These are phyloP conservation scores for Diaporthe longicolla DNA, from an alignment of 2,329 filamentous ascomycete genomes.

Conservation along the genomic window DNA sequence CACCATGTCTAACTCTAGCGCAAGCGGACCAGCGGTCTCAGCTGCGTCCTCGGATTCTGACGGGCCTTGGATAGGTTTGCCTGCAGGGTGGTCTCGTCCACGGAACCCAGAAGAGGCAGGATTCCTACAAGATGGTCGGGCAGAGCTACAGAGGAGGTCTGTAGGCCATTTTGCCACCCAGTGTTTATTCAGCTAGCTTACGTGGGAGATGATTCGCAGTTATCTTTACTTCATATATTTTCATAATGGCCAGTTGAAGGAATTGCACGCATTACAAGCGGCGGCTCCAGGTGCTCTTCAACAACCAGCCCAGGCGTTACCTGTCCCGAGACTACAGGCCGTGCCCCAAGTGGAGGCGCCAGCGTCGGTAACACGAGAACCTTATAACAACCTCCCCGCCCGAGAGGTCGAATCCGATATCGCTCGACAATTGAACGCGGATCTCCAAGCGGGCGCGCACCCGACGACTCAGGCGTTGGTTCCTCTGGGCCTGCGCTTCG, in stretches of 20 bases:
- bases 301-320: too few species aligned
- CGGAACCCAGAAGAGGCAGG: too few species aligned
- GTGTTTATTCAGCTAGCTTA: background rate
- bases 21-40: too few species aligned
- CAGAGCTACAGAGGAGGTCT: background rate
- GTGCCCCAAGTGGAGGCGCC: background rate
- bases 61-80: too few species aligned
- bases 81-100: too few species aligned
- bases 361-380: background rate
- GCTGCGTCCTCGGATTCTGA: too few species aligned
- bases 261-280: too few species aligned
- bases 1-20: background rate
- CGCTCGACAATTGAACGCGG: background rate
- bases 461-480: background rate
- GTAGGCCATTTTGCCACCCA: background rate
- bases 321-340: too few species aligned
- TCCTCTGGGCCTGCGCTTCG: background rate
- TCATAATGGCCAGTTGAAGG: background rate
- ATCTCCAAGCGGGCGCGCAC: background rate
- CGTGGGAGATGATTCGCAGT: background rate
- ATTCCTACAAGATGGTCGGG: too few species aligned
- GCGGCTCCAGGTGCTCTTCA: too few species aligned
- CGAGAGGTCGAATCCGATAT: background rate
- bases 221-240: background rate
- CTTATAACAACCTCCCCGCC: background rate